Evolutionary conservation across 352 stramenopile species (phyloP).

Genomic region (Globisporangium middletonii): DNA sequence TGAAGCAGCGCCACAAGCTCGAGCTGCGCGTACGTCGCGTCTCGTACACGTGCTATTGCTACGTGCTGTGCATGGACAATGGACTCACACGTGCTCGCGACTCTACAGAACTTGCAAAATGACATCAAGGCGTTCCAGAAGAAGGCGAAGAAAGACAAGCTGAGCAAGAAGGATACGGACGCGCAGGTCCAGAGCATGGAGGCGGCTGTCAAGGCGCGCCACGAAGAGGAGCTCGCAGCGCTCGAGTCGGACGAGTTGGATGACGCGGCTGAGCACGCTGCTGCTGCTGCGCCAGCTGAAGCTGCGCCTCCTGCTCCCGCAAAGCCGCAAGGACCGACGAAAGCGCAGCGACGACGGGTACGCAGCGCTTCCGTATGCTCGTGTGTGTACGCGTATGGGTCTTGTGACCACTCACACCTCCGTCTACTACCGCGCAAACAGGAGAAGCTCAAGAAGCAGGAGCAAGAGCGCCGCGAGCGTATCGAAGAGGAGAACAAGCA

Average conservation of each 20-base stretch:
- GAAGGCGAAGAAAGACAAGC: slow-evolving; percentile 80
- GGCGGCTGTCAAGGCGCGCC: slow-evolving; percentile 39
- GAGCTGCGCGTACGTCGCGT: slow-evolving; percentile 47
- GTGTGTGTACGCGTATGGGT: neutral
- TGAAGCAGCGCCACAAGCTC: slow-evolving; percentile 86
- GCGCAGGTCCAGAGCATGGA: slow-evolving; percentile 53
- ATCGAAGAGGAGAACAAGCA: slow-evolving; percentile 79
- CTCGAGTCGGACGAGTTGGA: slow-evolving; percentile 20
- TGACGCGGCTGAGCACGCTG: slow-evolving; percentile 7
- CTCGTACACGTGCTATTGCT: neutral
- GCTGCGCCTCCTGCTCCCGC: slow-evolving; percentile 8
- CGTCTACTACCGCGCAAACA: slow-evolving; percentile 6
- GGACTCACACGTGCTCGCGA: neutral
- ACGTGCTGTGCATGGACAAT: neutral
- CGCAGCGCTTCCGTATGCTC: neutral
- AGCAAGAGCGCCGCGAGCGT: slow-evolving; percentile 60
- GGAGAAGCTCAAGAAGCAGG: slow-evolving; percentile 72
- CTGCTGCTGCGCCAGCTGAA: neutral
- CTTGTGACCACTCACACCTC: neutral
- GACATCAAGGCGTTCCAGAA: slow-evolving; percentile 79
- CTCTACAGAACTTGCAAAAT: slow-evolving; percentile 58
- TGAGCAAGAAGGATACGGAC: slow-evolving; percentile 74
- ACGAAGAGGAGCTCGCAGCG: slow-evolving; percentile 40
- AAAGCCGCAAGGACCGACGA: slow-evolving; percentile 37
- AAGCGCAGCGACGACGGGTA: slow-evolving; percentile 64